These are phyloP conservation scores for Brassica balearica DNA, from an alignment of 441 rosid genomes.

Conservation along the genomic window DNA sequence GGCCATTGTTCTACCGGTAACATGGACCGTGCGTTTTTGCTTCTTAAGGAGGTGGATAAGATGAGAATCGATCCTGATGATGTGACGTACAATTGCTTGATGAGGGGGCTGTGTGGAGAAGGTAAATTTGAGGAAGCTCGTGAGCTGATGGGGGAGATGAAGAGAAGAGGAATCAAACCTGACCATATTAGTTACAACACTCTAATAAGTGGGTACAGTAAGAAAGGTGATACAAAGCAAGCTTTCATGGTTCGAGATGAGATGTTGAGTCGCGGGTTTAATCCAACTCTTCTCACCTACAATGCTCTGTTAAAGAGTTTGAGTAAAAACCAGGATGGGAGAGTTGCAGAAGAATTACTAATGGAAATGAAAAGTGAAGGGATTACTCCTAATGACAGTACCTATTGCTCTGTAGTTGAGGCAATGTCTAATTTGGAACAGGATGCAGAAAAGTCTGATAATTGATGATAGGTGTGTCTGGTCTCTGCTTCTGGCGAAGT, in stretches of 20 bases:
- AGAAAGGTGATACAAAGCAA: constrained; percentile 78
- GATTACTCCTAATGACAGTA: constrained; percentile 79
- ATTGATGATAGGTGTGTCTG: neutral
- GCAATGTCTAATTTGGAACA: constrained; percentile 48
- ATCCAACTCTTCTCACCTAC: constrained; percentile 84
- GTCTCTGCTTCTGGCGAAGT: too few relatives aligned
- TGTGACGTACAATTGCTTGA: constrained; percentile 84
- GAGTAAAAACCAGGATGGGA: constrained; percentile 75
- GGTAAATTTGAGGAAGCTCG: constrained; percentile 91
- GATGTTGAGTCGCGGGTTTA: constrained; percentile 82
- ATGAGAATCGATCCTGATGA: constrained; percentile 80
- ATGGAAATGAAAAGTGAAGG: constrained; percentile 86
- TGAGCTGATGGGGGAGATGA: constrained; percentile 77
- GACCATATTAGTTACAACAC: constrained; percentile 88
- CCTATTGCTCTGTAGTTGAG: constrained; percentile 74
- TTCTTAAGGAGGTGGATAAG: constrained; percentile 76
- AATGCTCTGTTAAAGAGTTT: constrained; percentile 83
- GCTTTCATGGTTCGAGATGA: constrained; percentile 80
- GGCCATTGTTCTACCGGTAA: constrained; percentile 78
- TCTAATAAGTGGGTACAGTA: constrained; percentile 86
- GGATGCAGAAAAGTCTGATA: constrained; percentile 8
- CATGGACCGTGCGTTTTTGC: constrained; percentile 64
- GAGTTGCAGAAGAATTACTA: constrained; percentile 74
- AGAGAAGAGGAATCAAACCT: constrained; percentile 78
- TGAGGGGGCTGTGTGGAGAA: constrained; percentile 81